Percentiles rank a stretch among this genome's conserved stretches.
These are phyloP conservation scores for Vicia faba DNA, from an alignment of 306 rosid genomes.

Conservation along the genomic window DNA sequence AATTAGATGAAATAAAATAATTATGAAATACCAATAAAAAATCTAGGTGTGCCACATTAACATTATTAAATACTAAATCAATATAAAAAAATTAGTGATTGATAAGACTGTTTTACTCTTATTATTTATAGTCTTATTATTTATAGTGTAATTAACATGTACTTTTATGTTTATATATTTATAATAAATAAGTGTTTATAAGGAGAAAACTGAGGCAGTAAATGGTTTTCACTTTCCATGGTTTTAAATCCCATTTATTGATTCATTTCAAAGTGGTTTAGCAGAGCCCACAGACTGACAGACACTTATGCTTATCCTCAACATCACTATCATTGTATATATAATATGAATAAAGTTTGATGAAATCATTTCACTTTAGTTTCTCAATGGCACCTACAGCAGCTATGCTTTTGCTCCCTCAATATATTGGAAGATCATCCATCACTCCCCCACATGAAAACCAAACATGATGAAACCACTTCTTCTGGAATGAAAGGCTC, in stretches of 20 bases:
- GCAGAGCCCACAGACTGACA: background rate
- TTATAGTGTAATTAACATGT: no score
- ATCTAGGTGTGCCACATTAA: no score
- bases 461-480: background rate
- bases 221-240: constrained; percentile 20
- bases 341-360: background rate
- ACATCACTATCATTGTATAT: background rate
- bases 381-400: constrained; percentile 7
- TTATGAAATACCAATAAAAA: no score
- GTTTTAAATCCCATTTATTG: constrained; percentile 3
- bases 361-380: background rate
- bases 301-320: background rate
- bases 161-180: no score
- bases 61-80: no score
- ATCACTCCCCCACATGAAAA: background rate
- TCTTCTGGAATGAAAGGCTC: background rate
- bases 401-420: constrained; percentile 7
- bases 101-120: no score
- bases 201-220: constrained; percentile 7
- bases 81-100: no score
- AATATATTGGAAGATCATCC: background rate
- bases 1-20: no score
- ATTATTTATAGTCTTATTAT: no score
- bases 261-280: background rate
- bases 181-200: no score